A percentile compares a stretch with the other conserved stretches of the same genome.
Conservation (phyloP, 2,329 filamentous ascomycete species). For the Juglanconis sp. region DNA sequence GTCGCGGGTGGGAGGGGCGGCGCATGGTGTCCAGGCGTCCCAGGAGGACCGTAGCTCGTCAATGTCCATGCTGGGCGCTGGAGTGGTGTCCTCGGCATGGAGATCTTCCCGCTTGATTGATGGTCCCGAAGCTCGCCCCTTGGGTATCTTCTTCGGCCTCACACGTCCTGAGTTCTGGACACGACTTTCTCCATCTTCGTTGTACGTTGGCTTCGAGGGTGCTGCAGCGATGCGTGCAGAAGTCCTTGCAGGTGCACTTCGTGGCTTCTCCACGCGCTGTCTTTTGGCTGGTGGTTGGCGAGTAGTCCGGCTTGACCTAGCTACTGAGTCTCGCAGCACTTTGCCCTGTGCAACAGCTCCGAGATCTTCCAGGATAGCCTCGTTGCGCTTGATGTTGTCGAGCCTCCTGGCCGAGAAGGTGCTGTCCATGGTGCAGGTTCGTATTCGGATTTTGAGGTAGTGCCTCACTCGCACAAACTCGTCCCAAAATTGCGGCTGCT, state of each 20-base stretch:
- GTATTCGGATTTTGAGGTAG: no score
- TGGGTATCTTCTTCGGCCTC: background rate
- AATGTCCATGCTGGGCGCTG: conserved; percentile 13
- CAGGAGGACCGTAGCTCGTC: conserved; percentile 32
- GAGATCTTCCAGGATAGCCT: conserved; percentile 43
- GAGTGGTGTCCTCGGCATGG: background rate
- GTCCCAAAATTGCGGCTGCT: no score
- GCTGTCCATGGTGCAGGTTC: conserved; percentile 6
- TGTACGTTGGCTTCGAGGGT: conserved; percentile 31
- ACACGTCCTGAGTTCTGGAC: background rate
- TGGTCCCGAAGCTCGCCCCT: background rate
- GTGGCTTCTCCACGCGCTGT: background rate
- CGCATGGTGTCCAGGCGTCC: conserved; percentile 40
- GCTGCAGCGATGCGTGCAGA: conserved; percentile 46
- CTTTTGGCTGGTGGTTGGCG: background rate
- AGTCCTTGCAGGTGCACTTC: conserved; percentile 35
- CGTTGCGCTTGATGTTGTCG: conserved; percentile 47
- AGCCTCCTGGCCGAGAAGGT: conserved; percentile 42
- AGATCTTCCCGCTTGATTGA: background rate
- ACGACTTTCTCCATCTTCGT: conserved; percentile 29
- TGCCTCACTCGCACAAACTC: no score
- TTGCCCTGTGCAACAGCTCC: conserved; percentile 35
- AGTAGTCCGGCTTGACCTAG: background rate
- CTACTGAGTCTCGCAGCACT: conserved; percentile 20
- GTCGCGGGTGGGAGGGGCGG: conserved; percentile 38